Conservation (phyloP, 2,329 filamentous ascomycete species). For the Fusarium coicis region DNA sequence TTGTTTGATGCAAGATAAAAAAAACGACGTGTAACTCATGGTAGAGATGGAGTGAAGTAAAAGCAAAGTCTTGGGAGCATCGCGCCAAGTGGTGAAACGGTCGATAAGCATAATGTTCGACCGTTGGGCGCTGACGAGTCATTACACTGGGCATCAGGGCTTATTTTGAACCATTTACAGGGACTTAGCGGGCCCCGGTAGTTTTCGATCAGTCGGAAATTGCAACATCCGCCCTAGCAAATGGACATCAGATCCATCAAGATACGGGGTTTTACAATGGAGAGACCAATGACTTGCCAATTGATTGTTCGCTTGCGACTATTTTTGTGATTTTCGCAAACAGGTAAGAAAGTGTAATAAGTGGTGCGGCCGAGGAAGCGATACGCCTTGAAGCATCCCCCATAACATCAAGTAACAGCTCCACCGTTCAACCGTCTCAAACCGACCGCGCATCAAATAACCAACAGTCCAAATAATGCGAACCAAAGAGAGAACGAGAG, state of each 20-base stretch:
- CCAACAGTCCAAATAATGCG: not conserved
- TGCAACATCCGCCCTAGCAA: constrained; percentile 3
- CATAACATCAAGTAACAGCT: not conserved
- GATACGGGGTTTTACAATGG: not conserved
- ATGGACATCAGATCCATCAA: not conserved
- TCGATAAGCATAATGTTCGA: not conserved
- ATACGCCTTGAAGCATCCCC: not conserved
- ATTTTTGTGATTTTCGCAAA: not conserved
- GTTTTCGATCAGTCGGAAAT: constrained; percentile 22
- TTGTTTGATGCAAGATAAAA: not conserved
- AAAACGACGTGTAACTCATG: not conserved
- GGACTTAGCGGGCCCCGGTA: not conserved
- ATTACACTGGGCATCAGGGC: not conserved
- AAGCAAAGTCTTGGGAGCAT: not conserved
- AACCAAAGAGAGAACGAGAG: not conserved
- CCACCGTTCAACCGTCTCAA: constrained; percentile 15
- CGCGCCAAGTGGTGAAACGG: not conserved
- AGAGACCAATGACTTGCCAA: not conserved
- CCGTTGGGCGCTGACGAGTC: constrained; percentile 6
- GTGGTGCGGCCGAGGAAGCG: not conserved
- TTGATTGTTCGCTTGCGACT: not conserved
- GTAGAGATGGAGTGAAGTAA: not conserved
- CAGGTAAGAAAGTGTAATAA: not conserved
- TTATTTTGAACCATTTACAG: not conserved
- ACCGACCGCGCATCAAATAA: not conserved